Evolutionary conservation across 2,329 filamentous ascomycete species (phyloP).

Genomic region (Penicillium sp.): DNA sequence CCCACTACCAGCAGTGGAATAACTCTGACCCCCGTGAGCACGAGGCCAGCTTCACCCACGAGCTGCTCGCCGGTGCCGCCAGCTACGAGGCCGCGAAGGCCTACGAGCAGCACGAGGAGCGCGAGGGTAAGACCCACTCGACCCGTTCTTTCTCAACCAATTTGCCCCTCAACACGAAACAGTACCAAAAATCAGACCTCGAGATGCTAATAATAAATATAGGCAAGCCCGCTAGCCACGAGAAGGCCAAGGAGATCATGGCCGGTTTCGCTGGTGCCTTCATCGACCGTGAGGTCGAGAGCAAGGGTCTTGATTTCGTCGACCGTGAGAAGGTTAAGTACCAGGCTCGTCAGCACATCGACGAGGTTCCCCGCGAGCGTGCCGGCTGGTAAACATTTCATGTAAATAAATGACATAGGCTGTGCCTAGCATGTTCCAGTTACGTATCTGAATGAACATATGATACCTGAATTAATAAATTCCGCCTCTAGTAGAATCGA

Average conservation of each 20-base stretch:
- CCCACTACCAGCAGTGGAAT: constrained; percentile 36
- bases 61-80: constrained; percentile 72
- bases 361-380: background rate
- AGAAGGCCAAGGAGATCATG: constrained; percentile 73
- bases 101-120: constrained; percentile 71
- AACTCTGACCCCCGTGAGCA: constrained; percentile 31
- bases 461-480: background rate
- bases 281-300: constrained; percentile 72
- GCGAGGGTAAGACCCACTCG: constrained; percentile 55
- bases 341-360: constrained; percentile 44
- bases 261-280: constrained; percentile 74
- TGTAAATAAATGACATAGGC: background rate
- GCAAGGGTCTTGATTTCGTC: constrained; percentile 60
- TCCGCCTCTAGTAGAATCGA: background rate
- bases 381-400: background rate
- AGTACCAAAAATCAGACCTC: background rate
- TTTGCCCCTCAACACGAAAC: background rate
- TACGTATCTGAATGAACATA: constrained; percentile 1
- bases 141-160: background rate
- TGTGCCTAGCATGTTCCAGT: background rate
- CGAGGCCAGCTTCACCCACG: constrained; percentile 67
- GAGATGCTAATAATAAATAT: background rate
- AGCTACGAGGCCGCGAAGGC: constrained; percentile 78
- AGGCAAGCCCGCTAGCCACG: constrained; percentile 69
- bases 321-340: constrained; percentile 61